Evolutionary conservation across 257 asterid species (phyloP).

Genomic region (Solanum virginianum): DNA sequence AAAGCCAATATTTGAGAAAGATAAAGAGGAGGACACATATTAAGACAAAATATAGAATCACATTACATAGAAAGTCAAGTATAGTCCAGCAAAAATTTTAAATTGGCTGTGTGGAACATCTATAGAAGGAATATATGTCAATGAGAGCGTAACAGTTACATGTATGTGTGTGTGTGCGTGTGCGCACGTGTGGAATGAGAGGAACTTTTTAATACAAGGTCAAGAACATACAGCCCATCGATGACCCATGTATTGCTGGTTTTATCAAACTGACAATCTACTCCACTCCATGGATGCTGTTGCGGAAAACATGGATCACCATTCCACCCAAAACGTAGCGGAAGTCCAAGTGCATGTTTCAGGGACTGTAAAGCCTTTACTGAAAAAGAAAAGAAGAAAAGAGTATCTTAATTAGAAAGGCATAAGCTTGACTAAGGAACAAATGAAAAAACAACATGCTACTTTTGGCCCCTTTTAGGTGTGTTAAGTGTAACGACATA

Average conservation of each 20-base stretch:
- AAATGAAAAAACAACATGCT: not conserved
- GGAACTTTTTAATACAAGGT: not conserved
- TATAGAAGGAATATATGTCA: not conserved
- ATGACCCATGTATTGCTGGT: slow-evolving; percentile 59
- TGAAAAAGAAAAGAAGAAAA: slow-evolving; percentile 6
- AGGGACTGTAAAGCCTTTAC: slow-evolving; percentile 68
- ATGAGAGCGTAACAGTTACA: not conserved
- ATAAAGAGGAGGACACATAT: not conserved
- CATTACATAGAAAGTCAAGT: not conserved
- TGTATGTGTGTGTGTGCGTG: no score
- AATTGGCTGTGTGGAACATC: not conserved
- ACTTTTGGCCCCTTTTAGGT: not conserved
- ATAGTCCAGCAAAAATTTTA: not conserved
- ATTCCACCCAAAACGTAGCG: slow-evolving; percentile 96
- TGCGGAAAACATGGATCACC: slow-evolving; percentile 99
- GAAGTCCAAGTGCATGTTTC: slow-evolving; percentile 81
- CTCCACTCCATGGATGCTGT: slow-evolving; percentile 96
- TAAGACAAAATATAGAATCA: not conserved
- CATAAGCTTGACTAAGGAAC: not conserved
- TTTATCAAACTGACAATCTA: slow-evolving; percentile 74
- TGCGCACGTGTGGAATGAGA: accelerated
- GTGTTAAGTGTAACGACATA: not conserved
- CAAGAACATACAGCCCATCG: slow-evolving; percentile 83
- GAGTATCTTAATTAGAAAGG: not conserved
- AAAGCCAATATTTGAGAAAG: not conserved